A percentile compares a stretch with the other conserved stretches of the same genome.
These are phyloP conservation scores for Sindora glabra DNA, from an alignment of 306 rosid genomes.

Conservation along the genomic window DNA sequence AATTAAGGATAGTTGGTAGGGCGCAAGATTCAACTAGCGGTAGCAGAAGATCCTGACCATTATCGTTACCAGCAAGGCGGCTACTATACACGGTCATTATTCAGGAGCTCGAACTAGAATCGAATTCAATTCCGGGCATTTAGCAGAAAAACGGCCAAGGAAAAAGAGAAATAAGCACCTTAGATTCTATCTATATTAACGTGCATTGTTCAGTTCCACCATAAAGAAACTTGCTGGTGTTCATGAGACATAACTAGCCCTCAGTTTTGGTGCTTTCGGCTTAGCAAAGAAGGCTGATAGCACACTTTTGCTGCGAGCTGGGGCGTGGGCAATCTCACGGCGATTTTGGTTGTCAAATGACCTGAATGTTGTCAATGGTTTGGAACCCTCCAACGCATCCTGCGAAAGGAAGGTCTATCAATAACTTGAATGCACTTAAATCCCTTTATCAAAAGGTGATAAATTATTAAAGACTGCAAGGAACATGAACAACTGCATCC, in stretches of 20 bases:
- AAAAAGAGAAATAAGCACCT: constrained; percentile 1
- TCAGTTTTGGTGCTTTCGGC: constrained; percentile 56
- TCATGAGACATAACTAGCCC: constrained; percentile 53
- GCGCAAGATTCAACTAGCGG: constrained; percentile 1
- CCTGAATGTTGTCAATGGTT: constrained; percentile 50
- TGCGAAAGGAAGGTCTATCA: constrained; percentile 23
- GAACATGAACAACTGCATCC: constrained; percentile 1
- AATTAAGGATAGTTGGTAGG: neutral
- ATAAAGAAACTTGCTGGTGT: constrained; percentile 6
- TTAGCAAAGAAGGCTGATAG: constrained; percentile 83
- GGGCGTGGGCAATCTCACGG: constrained; percentile 40
- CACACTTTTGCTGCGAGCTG: constrained; percentile 84
- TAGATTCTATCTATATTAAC: neutral
- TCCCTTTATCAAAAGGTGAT: neutral
- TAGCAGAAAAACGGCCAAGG: neutral
- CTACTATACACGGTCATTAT: constrained; percentile 46
- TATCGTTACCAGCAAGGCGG: constrained; percentile 13
- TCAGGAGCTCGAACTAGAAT: constrained; percentile 14
- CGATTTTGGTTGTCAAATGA: constrained; percentile 72
- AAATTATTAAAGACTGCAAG: neutral
- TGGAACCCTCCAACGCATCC: constrained; percentile 61
- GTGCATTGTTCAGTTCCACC: constrained; percentile 11
- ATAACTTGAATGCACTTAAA: neutral
- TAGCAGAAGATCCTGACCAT: constrained; percentile 17
- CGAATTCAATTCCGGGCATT: neutral